Conservation (phyloP, 306 rosid species). For the Geum urbanum region DNA sequence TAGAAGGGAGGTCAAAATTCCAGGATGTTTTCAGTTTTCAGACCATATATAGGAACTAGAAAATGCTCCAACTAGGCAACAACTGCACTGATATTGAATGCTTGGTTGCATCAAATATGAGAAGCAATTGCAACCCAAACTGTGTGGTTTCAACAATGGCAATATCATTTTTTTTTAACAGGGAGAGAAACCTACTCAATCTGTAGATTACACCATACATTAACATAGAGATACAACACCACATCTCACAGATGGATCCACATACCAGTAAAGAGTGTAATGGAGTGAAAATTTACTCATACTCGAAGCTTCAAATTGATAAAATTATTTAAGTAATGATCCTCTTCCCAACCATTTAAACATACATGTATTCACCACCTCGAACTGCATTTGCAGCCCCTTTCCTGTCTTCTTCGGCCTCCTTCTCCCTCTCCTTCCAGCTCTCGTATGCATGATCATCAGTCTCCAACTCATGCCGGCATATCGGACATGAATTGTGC, state of each 20-base stretch:
- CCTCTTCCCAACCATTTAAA: conserved; percentile 29
- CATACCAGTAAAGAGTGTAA: neutral
- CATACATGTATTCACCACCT: conserved; percentile 96
- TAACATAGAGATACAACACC: neutral
- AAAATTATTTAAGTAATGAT: neutral
- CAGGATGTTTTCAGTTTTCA: too few relatives aligned
- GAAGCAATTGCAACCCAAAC: neutral
- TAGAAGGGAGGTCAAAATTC: too few relatives aligned
- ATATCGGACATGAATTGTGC: conserved; percentile 84
- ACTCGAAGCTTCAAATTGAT: neutral
- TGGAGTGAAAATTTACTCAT: neutral
- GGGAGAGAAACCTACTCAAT: neutral
- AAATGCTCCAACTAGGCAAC: too few relatives aligned
- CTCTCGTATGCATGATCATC: conserved; percentile 87
- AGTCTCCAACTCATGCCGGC: conserved; percentile 82
- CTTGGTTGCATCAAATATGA: neutral
- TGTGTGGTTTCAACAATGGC: neutral
- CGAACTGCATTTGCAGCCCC: conserved; percentile 91
- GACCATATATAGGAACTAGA: too few relatives aligned
- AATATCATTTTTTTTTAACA: too few relatives aligned
- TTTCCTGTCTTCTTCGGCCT: conserved; percentile 91
- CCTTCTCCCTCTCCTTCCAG: conserved; percentile 96
- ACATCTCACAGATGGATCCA: neutral
- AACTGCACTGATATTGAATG: too few relatives aligned
- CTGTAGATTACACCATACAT: neutral